Conservation (phyloP, 768 basidiomycete genomes). For the Favolaschia claudopus region DNA sequence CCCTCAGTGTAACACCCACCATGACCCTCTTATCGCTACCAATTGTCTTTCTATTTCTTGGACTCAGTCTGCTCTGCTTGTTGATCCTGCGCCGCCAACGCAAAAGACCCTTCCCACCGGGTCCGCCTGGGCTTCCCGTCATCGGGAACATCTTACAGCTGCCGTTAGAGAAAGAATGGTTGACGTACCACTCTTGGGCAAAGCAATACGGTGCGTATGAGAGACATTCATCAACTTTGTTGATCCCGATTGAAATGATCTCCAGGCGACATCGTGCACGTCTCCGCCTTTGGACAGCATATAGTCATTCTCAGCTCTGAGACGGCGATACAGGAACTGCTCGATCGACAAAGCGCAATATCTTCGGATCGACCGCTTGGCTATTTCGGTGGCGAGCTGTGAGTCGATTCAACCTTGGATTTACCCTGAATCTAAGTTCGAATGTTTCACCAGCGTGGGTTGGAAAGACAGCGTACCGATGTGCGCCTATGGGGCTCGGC, state of each 20-base stretch:
- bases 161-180: not conserved
- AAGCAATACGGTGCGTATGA: slow-evolving; percentile 3
- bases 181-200: not conserved
- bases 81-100: too few species aligned
- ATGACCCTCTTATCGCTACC: too few species aligned
- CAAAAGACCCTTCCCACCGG: too few species aligned
- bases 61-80: too few species aligned
- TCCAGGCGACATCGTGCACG: slow-evolving; percentile 36
- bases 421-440: not conserved
- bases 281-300: slow-evolving; percentile 30
- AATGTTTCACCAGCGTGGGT: not conserved
- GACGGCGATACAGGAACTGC: slow-evolving; percentile 30
- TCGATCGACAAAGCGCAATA: slow-evolving; percentile 35
- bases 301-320: slow-evolving; percentile 34
- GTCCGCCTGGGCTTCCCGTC: not conserved
- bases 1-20: too few species aligned
- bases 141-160: not conserved
- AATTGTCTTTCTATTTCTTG: too few species aligned
- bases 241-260: not conserved
- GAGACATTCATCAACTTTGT: not conserved
- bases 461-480: not conserved
- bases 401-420: not conserved
- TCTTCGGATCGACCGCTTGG: slow-evolving; percentile 36
- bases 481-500: not conserved
- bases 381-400: slow-evolving; percentile 29